Evolutionary conservation across 2,329 filamentous ascomycete genomes (phyloP).

Genomic region (Claviceps digitariae): DNA sequence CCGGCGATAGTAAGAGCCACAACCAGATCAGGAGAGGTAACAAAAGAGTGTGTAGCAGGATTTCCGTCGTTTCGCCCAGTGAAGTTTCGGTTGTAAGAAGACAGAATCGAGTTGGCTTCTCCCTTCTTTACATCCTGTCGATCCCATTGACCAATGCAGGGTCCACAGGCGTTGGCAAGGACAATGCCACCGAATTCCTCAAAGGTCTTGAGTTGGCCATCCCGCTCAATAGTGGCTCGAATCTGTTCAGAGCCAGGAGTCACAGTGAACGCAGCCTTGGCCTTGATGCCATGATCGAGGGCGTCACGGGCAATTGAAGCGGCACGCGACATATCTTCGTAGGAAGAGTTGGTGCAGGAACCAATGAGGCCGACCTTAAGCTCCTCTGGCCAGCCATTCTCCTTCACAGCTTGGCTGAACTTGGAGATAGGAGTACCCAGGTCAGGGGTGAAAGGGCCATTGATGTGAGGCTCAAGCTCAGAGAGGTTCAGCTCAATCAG

Average conservation of each 20-base stretch:
- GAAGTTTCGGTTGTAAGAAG: slow-evolving; percentile 99
- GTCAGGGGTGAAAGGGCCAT: slow-evolving; percentile 97
- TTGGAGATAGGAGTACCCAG: slow-evolving; percentile 95
- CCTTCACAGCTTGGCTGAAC: slow-evolving; percentile 87
- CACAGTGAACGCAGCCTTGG: slow-evolving; percentile 86
- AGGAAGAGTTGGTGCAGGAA: slow-evolving; percentile 87
- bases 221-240: slow-evolving; percentile 78
- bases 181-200: slow-evolving; percentile 94
- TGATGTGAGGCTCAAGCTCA: slow-evolving; percentile 94
- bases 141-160: slow-evolving; percentile 93
- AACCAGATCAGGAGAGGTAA: slow-evolving; percentile 80
- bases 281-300: slow-evolving; percentile 81
- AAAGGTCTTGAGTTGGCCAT: slow-evolving; percentile 85
- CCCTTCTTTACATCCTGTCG: slow-evolving; percentile 90
- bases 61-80: slow-evolving; percentile 95
- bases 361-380: slow-evolving; percentile 95
- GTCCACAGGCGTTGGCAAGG: slow-evolving; percentile 87
- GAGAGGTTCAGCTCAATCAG: slow-evolving; percentile 91
- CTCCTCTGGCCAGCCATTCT: slow-evolving; percentile 91
- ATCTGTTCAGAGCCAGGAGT: slow-evolving; percentile 97
- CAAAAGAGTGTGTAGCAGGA: slow-evolving; percentile 87
- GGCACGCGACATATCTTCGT: slow-evolving; percentile 84
- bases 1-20: slow-evolving; percentile 78
- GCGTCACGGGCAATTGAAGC: slow-evolving; percentile 87
- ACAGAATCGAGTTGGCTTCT: slow-evolving; percentile 89